Evolutionary conservation across 2,329 filamentous ascomycete genomes (phyloP), one percentile per base, ranked within the genome.

Genomic region (Myriosclerotinia duriaeana): DNA sequence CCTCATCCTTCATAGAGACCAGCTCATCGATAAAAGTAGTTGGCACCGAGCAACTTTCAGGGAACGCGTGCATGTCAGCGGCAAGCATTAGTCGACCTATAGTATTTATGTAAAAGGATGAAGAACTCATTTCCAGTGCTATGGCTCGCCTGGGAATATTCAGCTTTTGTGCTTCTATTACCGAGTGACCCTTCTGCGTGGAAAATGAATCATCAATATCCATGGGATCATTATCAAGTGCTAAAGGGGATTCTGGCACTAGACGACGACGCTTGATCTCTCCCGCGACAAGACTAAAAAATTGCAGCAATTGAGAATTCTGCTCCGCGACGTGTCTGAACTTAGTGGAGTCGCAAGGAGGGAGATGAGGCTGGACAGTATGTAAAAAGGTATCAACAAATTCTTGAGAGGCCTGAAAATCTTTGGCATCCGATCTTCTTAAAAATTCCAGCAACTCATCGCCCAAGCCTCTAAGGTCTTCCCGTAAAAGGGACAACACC

Each of bases 131-230:
- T 22, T 72, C 70, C 22, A 76, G 64, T 22, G 69, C 68, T 36
- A 75, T 65, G n/a, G 69, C 59, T 46, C 68, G 62, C 80, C 53
- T 85, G 80, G 53, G 86, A 74, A 20, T 82, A 74, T 26, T 77
- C 72, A 1, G 70, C 67, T 50, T 76, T 71, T 53, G 70, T 55
- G 42, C 77, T 79, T 40, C 79, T 1, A 74, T 68, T 20, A 79
- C 81, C 36, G 75, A 78, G 34, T 80, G 80, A 69, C 83, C 87
- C 63, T 79, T 79, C 70, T 89, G 86, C 0, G 86, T 87, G 52
- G 86, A 84, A 65, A 89, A 87, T 15, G 85, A 82, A 44, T 83
- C 81, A 72, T 92, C 89, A 6, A 92, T 73, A 65, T 91, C 88
- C 87, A 91, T 89, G 7, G 81, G 74, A 70, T 89, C 86, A 44